Evolutionary conservation across 306 rosid species (phyloP), one percentile per base, ranked within the genome.

Genomic region (Arachis stenosperma): DNA sequence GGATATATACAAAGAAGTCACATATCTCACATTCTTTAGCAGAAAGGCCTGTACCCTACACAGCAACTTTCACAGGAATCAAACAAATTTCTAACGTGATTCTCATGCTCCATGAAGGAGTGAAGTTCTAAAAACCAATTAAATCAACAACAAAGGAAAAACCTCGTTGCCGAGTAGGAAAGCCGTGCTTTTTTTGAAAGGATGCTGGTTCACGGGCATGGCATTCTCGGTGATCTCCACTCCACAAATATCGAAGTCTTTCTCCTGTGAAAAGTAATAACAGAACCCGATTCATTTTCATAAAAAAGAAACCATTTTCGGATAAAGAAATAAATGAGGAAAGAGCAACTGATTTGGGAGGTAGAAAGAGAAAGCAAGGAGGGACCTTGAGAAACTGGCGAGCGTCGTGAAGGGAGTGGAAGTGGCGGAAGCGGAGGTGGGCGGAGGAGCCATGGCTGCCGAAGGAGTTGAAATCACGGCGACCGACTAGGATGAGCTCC

Each of bases 151-250:
- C 7, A 13, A 10, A 33, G 10, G 9, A 61, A 43, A 30, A 65
- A 66, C 98, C 94, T 94, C 97, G 74, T 94, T 94, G 8, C 97
- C 99, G 17, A 94, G 95, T 46, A 94, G 86, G 72, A 94, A 91
- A 65, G 97, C 99, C 0, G 96, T 94, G 83, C 82, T 91, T 73
- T 76, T 90, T 37, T 73, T 86, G 78, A 94, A 94, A 79, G 99
- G 97, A 46, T 91, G 99, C 33, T 76, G 85, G 81, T 90, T 88
- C 27, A 94, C 89, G 3, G 98, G 93, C 61, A 73, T 47, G 6
- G 99, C 92, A 65, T 88, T 75, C 56, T 84, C 85, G 6, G 96
- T 82, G 66, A 94, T 91, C 89, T 94, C 99, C 33, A 94, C 99
- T 2, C 98, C 99, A 40, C 96, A 94, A 14, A 94, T 90, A 66